Percentiles rank a stretch among this genome's conserved stretches.
Evolutionary conservation across 2,329 filamentous ascomycete species (phyloP).

Genomic region (Cytospora piceae): DNA sequence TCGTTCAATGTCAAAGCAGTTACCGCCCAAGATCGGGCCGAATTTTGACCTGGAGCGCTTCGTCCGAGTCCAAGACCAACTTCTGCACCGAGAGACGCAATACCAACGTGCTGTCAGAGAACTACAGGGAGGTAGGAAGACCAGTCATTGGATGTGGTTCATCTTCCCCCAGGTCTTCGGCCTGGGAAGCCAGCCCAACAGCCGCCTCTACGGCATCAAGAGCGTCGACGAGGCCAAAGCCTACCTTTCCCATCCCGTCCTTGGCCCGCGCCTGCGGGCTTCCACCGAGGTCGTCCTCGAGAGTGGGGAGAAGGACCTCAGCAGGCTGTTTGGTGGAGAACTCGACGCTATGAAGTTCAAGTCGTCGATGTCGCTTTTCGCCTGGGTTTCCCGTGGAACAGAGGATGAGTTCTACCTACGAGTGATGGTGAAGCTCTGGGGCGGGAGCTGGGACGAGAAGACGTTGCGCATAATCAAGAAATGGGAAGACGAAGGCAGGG

Average conservation of each 20-base stretch:
- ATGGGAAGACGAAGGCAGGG: background rate
- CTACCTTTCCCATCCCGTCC: conserved; percentile 12
- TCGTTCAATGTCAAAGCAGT: background rate
- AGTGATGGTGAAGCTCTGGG: conserved; percentile 2
- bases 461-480: conserved; percentile 1
- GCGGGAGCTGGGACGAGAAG: conserved; percentile 4
- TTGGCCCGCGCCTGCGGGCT: conserved; percentile 5
- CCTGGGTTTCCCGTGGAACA: background rate
- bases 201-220: conserved; percentile 17
- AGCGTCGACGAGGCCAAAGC: conserved; percentile 17
- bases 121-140: conserved; percentile 6
- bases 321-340: conserved; percentile 16
- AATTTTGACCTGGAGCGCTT: conserved; percentile 18
- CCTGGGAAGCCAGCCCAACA: conserved; percentile 13
- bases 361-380: conserved; percentile 21
- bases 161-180: conserved; percentile 25
- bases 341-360: conserved; percentile 3
- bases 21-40: background rate
- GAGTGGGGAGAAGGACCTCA: conserved; percentile 3
- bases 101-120: conserved; percentile 19
- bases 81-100: background rate
- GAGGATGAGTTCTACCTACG: conserved; percentile 8
- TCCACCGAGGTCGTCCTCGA: conserved; percentile 12
- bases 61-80: conserved; percentile 2
- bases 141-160: conserved; percentile 2